A percentile compares a stretch with the other conserved stretches of the same genome.
These are phyloP conservation scores for Trapa incisa DNA, from an alignment of 345 rosid species.

Conservation along the genomic window DNA sequence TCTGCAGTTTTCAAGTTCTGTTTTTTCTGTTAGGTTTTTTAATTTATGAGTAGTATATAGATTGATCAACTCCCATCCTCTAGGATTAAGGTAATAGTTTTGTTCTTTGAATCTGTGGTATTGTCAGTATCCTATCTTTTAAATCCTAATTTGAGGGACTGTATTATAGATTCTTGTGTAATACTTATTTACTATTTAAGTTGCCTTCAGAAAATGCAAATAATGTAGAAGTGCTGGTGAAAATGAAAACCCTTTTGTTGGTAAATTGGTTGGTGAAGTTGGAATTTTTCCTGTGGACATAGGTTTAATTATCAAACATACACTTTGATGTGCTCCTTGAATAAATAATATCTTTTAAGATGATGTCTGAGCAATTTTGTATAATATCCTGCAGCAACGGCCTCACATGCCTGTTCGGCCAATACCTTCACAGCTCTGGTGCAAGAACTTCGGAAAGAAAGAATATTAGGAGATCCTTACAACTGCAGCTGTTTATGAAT, in stretches of 20 bases:
- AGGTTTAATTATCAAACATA: not conserved
- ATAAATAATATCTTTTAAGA: not conserved
- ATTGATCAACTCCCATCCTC: not conserved
- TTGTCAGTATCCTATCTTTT: not conserved
- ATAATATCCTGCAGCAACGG: constrained; percentile 65
- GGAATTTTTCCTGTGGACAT: not conserved
- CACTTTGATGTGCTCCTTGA: not conserved
- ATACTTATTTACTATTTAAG: not conserved
- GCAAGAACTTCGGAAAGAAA: constrained; percentile 93
- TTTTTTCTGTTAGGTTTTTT: not conserved
- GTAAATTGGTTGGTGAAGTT: not conserved
- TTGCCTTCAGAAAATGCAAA: not conserved
- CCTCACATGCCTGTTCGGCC: constrained; percentile 92
- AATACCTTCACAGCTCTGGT: constrained; percentile 97
- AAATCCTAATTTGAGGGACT: not conserved
- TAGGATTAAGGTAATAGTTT: not conserved
- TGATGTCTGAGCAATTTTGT: constrained; percentile 6
- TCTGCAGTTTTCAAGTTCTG: not conserved
- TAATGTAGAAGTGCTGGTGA: not conserved
- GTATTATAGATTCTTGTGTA: not conserved
- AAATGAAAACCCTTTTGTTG: not conserved
- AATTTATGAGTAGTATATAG: not conserved
- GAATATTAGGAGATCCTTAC: constrained; percentile 30
- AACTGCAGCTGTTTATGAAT: not conserved
- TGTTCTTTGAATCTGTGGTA: not conserved